A percentile compares a stretch with the other conserved stretches of the same genome.
Conservation (phyloP, 495 filamentous ascomycete species). For the Hyaloscypha bicolor region DNA sequence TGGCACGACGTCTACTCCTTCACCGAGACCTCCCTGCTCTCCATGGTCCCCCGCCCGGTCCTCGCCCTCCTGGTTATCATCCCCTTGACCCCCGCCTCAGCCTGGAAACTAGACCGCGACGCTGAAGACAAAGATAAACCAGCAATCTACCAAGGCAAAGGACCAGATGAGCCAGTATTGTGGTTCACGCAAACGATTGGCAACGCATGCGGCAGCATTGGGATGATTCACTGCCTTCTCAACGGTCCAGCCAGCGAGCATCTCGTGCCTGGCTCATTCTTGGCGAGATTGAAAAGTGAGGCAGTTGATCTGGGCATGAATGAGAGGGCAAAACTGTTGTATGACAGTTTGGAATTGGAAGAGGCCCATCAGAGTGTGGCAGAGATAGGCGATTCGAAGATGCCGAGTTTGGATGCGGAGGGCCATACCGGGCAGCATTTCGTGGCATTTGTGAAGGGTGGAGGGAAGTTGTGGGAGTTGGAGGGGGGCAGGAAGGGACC, state of each 20-base stretch:
- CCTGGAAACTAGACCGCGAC: slow-evolving; percentile 65
- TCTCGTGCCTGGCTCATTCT: slow-evolving; percentile 46
- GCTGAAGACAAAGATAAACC: slow-evolving; percentile 49
- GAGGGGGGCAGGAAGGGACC: slow-evolving; percentile 76
- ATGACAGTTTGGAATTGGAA: slow-evolving; percentile 70
- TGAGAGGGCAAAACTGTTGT: slow-evolving; percentile 68
- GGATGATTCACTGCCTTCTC: slow-evolving; percentile 69
- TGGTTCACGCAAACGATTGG: slow-evolving; percentile 90
- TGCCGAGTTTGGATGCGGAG: slow-evolving; percentile 51
- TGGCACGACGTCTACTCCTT: slow-evolving; percentile 61
- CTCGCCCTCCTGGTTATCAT: slow-evolving; percentile 83
- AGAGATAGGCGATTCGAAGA: slow-evolving; percentile 63
- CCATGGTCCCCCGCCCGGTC: slow-evolving; percentile 76
- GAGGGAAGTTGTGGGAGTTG: slow-evolving; percentile 78
- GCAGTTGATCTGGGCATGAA: slow-evolving; percentile 50
- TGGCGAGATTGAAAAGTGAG: slow-evolving; percentile 49
- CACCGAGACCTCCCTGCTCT: slow-evolving; percentile 41
- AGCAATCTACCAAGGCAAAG: slow-evolving; percentile 34
- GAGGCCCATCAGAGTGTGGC: slow-evolving; percentile 69
- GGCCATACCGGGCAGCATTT: slow-evolving; percentile 61
- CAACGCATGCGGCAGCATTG: slow-evolving; percentile 81
- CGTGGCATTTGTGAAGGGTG: slow-evolving; percentile 71
- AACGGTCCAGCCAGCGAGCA: slow-evolving; percentile 59
- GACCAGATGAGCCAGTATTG: slow-evolving; percentile 55
- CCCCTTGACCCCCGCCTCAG: slow-evolving; percentile 65